Evolutionary conservation across 345 rosid species (phyloP).

Genomic region (Physaria fendleri): DNA sequence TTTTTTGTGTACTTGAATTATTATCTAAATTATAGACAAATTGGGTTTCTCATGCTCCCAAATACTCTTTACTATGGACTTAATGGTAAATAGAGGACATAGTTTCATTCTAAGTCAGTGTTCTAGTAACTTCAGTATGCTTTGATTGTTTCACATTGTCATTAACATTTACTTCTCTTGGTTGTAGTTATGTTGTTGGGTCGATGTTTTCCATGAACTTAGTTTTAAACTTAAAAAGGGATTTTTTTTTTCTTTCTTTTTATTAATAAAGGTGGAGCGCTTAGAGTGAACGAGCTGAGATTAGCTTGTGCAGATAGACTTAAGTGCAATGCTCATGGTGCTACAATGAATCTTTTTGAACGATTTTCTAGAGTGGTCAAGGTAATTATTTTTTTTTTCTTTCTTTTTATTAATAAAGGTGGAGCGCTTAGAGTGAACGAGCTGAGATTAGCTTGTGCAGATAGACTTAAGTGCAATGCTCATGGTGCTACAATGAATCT

Average conservation of each 20-base stretch:
- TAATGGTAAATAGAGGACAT: not conserved
- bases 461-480: conserved; percentile 39
- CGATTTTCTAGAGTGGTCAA: conserved; percentile 66
- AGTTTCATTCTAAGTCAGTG: not conserved
- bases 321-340: conserved; percentile 42
- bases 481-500: conserved; percentile 56
- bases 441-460: conserved; percentile 34
- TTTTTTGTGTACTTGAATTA: not conserved
- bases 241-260: conserved; percentile 6
- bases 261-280: conserved; percentile 19
- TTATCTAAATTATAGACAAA: not conserved
- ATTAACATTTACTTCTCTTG: not conserved
- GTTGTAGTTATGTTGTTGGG: not conserved
- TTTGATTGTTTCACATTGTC: not conserved
- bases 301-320: conserved; percentile 33
- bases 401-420: too few species aligned
- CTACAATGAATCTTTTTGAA: conserved; percentile 63
- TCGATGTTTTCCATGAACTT: not conserved
- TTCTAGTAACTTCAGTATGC: not conserved
- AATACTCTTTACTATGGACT: not conserved
- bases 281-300: conserved; percentile 32
- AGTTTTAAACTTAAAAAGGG: not conserved
- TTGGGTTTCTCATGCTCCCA: not conserved
- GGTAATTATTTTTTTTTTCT: conserved; percentile 32
- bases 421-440: conserved; percentile 28